Evolutionary conservation across 768 basidiomycete species (phyloP), one percentile per base, ranked within the genome.

Genomic region (Termitomyces sp.): DNA sequence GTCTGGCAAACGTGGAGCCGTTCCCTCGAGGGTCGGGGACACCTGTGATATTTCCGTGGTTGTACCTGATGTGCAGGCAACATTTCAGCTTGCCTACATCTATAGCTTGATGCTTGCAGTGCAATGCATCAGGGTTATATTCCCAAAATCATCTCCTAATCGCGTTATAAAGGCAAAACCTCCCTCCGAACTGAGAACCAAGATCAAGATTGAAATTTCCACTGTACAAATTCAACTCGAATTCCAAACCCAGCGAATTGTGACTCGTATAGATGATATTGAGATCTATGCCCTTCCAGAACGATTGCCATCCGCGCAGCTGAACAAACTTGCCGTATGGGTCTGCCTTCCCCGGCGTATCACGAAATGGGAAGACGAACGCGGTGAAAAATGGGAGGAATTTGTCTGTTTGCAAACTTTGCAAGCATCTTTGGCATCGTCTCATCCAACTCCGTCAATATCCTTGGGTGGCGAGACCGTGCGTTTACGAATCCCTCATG

Each of bases 401-500:
- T 72, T 96, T 5, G 70, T 80, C 5, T 79, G 80, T 8, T 65
- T 95, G 2, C 80, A 82, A 55, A 74, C 76, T 45, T 82, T 87
- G 77, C 73, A 75, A 56, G 63, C 74, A 13, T 78, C 69, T 26
- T 71, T 74, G 60, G 67, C 69, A 48, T 70, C 61, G 22, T 65
- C 72, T 36, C 65, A 65, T 14, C 69, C 64, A n/a, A 73, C 76
- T 5, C 55, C 66, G 20, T 66, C 72, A 9, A 71, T 95, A 53
- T 66, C 73, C 5, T 68, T 90, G 51, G 73, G 80, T 26, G 84
- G 82, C 20, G 84, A 91, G 36, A 86, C 85, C 51, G 79, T 83
- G 1, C 85, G 84, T 24, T 65, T 97, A n/a, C 84, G 86, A 20
- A 86, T 98, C 36, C 94, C 95, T 1, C 83, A 83, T 67, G 84